Evolutionary conservation across 371 early-diverging fungal species (phyloP), one percentile per base, ranked within the genome.

Genomic region (Syncephalastrum sp.): DNA sequence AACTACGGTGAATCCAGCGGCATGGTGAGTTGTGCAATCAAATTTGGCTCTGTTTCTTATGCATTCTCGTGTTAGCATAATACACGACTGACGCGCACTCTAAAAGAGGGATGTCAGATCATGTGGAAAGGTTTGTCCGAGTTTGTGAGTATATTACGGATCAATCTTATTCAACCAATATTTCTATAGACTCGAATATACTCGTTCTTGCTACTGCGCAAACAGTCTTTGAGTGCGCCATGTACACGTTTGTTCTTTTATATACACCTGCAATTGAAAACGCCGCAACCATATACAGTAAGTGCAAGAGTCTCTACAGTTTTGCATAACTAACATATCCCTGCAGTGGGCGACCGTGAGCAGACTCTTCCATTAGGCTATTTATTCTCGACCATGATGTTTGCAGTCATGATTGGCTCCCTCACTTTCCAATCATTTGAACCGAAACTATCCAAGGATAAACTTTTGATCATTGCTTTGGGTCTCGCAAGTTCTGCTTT

Each of bases 181-280:
- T 13, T 1, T 23, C 4, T 25, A 5, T 44, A 81, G 81, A 81
- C 52, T 60, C 65, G 49, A 81, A 79, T 38, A 86, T 92, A 23
- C 60, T 88, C 1, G 72, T 83, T 1, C 67, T 88, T 54, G 90
- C 91, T 5, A 57, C 80, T 12, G 91, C 89, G 25, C 90, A 90
- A 64, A 83, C 84, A 4, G 71, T 84, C 7, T 91, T 89, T 70
- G 92, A 92, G 61, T 82, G 84, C 45, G 82, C 88, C 56, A 91
- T 91, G 91, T 91, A 91, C 69, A 83, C 83, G 2, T 91, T 91
- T 68, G 90, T 91, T n/a, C 59, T 92, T 48, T 64, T 92, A 12
- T 92, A 87, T 73, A 80, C 81, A 2, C 91, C 91, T 4, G 83
- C 88, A 7, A 60, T 92, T 21, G 89, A 90, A 64, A 64, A 60